Conservation (phyloP, 2,329 filamentous ascomycete genomes). For the Penicillium brevicompactum region DNA sequence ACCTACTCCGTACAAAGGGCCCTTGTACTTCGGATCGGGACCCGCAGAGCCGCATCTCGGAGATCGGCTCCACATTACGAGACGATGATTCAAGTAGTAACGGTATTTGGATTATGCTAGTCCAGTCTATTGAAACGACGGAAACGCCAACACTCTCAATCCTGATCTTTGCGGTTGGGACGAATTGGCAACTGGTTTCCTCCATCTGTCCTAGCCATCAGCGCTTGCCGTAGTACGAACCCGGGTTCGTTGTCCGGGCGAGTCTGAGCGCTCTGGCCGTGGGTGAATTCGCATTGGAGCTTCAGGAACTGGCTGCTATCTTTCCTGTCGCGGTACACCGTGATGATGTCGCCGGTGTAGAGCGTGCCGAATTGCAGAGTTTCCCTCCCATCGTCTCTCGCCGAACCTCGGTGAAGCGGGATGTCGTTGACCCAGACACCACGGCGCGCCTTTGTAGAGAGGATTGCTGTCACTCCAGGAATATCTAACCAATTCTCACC, state of each 20-base stretch:
- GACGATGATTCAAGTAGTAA: background rate
- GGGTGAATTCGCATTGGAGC: slow-evolving; percentile 49
- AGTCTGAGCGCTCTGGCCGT: slow-evolving; percentile 45
- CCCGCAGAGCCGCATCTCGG: background rate
- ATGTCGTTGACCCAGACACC: slow-evolving; percentile 78
- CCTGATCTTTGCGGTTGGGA: slow-evolving; percentile 5
- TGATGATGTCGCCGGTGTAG: slow-evolving; percentile 75
- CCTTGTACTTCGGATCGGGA: background rate
- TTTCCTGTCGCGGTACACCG: slow-evolving; percentile 61
- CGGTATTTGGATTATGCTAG: slow-evolving; percentile 6
- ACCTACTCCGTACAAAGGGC: too few species aligned
- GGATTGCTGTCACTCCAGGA: slow-evolving; percentile 65
- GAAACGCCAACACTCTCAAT: slow-evolving; percentile 15
- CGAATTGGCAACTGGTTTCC: slow-evolving; percentile 29
- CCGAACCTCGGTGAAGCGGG: slow-evolving; percentile 59
- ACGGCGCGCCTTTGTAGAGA: slow-evolving; percentile 75
- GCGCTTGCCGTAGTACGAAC: slow-evolving; percentile 43
- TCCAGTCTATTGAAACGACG: slow-evolving; percentile 19
- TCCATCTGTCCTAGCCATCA: slow-evolving; percentile 32
- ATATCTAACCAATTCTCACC: slow-evolving; percentile 59
- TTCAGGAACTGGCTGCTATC: slow-evolving; percentile 42
- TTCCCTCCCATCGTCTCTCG: slow-evolving; percentile 54
- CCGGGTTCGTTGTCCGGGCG: slow-evolving; percentile 46
- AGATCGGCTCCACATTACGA: background rate
- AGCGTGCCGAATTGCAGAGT: slow-evolving; percentile 65